Percentiles rank a stretch among this genome's conserved stretches.
phyloP scores from a whole-genome alignment of 1,284 basidiomycete species.

The Puccinia novopanici region DNA sequence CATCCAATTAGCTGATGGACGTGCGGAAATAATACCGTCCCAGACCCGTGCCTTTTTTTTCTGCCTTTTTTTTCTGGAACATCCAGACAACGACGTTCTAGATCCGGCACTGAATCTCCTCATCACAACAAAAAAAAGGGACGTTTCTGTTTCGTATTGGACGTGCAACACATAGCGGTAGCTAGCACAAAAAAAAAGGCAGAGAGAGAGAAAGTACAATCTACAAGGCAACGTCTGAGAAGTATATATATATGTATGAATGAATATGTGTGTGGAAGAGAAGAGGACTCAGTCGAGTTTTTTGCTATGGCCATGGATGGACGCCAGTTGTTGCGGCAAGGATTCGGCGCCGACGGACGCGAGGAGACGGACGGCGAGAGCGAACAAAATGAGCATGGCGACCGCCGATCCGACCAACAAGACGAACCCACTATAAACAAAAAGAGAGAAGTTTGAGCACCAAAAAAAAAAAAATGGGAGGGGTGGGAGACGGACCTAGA shows the following conservation, averaged over 20 bases:
- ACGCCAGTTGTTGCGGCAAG: slow-evolving; percentile 32
- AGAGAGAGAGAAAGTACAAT: no score
- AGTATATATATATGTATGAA: no score
- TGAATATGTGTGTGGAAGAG: not conserved
- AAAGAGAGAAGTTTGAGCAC: not conserved
- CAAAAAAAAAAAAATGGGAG: not conserved
- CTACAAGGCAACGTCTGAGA: not conserved
- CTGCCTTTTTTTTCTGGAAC: no score
- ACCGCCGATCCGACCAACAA: slow-evolving; percentile 22
- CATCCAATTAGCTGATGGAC: no score
- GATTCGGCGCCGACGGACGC: slow-evolving; percentile 13
- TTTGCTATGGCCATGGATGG: slow-evolving; percentile 26
- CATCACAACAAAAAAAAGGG: no score
- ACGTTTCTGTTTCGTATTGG: no score
- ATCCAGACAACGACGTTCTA: no score
- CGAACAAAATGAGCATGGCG: slow-evolving; percentile 12
- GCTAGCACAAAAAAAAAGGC: no score
- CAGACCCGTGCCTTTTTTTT: no score
- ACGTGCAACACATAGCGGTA: no score
- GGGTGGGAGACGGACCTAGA: slow-evolving; percentile 19
- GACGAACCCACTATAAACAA: slow-evolving; percentile 25
- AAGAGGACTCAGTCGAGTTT: slow-evolving; percentile 22
- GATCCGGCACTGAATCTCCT: no score
- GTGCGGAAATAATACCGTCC: no score
- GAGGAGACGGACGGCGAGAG: slow-evolving; percentile 18